These are phyloP conservation scores for Trypanosoma rangeli DNA, from an alignment of 208 protist species.

Conservation along the genomic window DNA sequence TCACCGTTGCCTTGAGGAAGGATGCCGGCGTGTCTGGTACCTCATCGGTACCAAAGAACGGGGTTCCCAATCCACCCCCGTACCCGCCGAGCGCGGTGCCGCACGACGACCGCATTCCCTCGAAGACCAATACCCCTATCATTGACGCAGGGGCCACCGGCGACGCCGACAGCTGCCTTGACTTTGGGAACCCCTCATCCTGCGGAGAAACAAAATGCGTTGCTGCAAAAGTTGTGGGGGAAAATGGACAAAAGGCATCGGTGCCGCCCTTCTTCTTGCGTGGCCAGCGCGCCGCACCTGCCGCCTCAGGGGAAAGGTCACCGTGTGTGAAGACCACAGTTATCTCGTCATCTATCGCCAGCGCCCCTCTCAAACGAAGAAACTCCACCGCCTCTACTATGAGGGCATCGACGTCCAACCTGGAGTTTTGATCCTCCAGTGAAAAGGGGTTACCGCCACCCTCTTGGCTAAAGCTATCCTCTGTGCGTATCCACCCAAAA, in stretches of 20 bases:
- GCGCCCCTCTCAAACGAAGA: slow-evolving; percentile 46
- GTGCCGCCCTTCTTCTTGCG: neutral
- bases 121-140: slow-evolving; percentile 23
- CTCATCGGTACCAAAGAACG: slow-evolving; percentile 2
- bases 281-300: neutral
- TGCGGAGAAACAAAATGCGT: neutral
- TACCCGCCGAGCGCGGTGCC: neutral
- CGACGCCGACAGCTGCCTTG: slow-evolving; percentile 1
- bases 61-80: slow-evolving; percentile 5
- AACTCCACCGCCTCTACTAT: slow-evolving; percentile 77
- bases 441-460: neutral
- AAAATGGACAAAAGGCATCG: neutral
- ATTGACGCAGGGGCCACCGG: slow-evolving; percentile 22
- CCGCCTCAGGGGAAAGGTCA: slow-evolving; percentile 31
- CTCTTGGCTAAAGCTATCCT: neutral
- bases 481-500: neutral
- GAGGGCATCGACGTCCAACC: slow-evolving; percentile 44
- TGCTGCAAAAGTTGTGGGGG: neutral
- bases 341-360: slow-evolving; percentile 57
- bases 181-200: neutral
- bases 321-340: slow-evolving; percentile 69
- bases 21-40: neutral
- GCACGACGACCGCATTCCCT: slow-evolving; percentile 7
- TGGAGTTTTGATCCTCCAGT: slow-evolving; percentile 25
- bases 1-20: neutral